Percentiles rank a stretch among this genome's conserved stretches.
These are phyloP conservation scores for Blastobotrys americana DNA, from an alignment of 805 yeast species.

Conservation along the genomic window DNA sequence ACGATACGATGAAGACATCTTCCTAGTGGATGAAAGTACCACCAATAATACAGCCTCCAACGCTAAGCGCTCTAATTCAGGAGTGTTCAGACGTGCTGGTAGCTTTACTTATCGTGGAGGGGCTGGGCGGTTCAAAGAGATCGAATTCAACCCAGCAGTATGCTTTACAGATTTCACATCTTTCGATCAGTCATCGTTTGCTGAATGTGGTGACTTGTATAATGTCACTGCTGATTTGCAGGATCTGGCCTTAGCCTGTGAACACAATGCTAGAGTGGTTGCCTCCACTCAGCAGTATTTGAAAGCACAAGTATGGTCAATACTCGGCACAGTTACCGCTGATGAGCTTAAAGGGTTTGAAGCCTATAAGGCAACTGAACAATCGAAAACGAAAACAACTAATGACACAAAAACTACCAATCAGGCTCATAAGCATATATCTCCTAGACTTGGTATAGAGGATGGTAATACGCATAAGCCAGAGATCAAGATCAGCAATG, in stretches of 20 bases:
- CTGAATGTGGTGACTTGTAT: constrained; percentile 18
- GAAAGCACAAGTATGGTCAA: constrained; percentile 59
- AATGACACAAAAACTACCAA: background rate
- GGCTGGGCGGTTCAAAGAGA: constrained; percentile 1
- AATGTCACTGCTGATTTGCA: constrained; percentile 35
- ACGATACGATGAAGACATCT: background rate
- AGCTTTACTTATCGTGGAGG: constrained; percentile 3
- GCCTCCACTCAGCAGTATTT: background rate
- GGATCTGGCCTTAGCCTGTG: constrained; percentile 49
- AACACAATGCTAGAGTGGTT: constrained; percentile 47
- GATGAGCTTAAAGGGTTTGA: constrained; percentile 26
- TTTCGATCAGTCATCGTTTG: constrained; percentile 18
- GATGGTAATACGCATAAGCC: too few species aligned
- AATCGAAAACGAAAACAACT: background rate
- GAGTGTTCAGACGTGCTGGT: background rate
- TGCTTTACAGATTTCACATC: constrained; percentile 14
- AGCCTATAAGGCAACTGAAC: background rate
- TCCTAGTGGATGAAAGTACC: background rate
- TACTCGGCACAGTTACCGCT: constrained; percentile 43
- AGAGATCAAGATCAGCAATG: too few species aligned
- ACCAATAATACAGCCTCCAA: constrained; percentile 1
- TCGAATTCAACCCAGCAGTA: constrained; percentile 11
- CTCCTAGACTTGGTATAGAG: background rate
- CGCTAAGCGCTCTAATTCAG: background rate
- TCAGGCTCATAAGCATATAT: background rate